A percentile compares a stretch with the other conserved stretches of the same genome.
These are phyloP conservation scores for Arbutus unedo DNA, from an alignment of 148 eudicot species.

Conservation along the genomic window DNA sequence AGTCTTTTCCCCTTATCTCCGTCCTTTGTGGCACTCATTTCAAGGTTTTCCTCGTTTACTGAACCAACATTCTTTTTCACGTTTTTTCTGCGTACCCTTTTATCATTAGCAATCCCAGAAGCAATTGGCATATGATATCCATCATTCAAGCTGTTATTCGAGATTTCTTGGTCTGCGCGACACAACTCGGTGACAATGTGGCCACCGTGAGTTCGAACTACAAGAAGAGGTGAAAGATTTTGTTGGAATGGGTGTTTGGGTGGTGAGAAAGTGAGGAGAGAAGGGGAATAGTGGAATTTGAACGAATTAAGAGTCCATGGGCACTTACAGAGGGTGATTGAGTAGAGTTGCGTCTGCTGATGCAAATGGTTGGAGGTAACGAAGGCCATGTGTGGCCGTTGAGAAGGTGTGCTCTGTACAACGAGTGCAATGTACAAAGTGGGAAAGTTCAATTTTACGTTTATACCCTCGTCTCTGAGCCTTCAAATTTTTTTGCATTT, in stretches of 20 bases:
- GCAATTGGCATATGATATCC: slow-evolving; percentile 19
- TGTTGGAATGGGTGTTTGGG: slow-evolving; percentile 30
- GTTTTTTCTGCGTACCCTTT: slow-evolving; percentile 23
- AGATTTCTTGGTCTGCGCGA: slow-evolving; percentile 21
- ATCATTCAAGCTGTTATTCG: slow-evolving; percentile 19
- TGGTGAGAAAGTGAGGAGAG: slow-evolving; percentile 26
- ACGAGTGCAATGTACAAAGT: neutral
- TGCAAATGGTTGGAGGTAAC: slow-evolving; percentile 41
- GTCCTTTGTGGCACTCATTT: slow-evolving; percentile 23
- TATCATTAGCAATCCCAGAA: slow-evolving; percentile 28
- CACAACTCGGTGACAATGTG: slow-evolving; percentile 20
- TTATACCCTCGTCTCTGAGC: no score
- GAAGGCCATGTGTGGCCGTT: slow-evolving; percentile 81
- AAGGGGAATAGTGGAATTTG: slow-evolving; percentile 31
- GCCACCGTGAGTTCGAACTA: slow-evolving; percentile 24
- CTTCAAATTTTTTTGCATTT: no score
- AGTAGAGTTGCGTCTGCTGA: slow-evolving; percentile 35
- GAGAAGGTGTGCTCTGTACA: slow-evolving; percentile 7
- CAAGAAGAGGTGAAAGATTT: slow-evolving; percentile 32
- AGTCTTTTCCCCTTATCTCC: slow-evolving; percentile 20
- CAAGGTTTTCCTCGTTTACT: slow-evolving; percentile 20
- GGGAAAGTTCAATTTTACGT: neutral
- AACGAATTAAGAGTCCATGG: slow-evolving; percentile 27
- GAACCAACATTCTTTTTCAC: slow-evolving; percentile 12
- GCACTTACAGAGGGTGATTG: slow-evolving; percentile 48